Evolutionary conservation across 2,329 filamentous ascomycete genomes (phyloP).

Genomic region (Trichoderma brevicompactum): DNA sequence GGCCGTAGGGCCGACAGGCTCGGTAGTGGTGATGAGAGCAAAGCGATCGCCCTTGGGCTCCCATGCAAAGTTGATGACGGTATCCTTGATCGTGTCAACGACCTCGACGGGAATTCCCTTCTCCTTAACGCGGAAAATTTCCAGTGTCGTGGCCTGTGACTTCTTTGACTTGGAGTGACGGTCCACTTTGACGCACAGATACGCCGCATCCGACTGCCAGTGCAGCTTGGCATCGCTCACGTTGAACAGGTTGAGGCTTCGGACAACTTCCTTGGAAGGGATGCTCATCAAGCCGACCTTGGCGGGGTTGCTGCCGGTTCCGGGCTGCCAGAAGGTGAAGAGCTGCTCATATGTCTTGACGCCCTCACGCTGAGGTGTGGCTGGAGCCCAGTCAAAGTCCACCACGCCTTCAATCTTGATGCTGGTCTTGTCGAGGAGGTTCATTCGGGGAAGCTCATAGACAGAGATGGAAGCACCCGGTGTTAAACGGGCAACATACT

Average conservation of each 20-base stretch:
- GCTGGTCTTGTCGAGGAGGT: conserved; percentile 83
- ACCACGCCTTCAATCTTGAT: conserved; percentile 96
- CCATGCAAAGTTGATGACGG: conserved; percentile 99
- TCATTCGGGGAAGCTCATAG: conserved; percentile 89
- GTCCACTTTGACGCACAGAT: conserved; percentile 98
- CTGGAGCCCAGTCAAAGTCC: conserved; percentile 97
- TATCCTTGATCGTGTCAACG: conserved; percentile 96
- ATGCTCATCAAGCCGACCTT: conserved; percentile 97
- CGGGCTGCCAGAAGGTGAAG: conserved; percentile 98
- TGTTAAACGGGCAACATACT: conserved; percentile 91
- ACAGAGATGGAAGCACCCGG: conserved; percentile 88
- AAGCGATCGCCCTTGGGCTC: conserved; percentile 98
- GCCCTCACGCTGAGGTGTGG: conserved; percentile 78
- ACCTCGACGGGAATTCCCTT: conserved; percentile 99
- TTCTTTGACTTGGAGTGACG: conserved; percentile 99
- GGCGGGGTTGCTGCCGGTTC: conserved; percentile 96
- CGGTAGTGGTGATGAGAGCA: conserved; percentile 92
- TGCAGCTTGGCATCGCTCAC: conserved; percentile 97
- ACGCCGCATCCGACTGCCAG: conserved; percentile 94
- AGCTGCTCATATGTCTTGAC: conserved; percentile 94
- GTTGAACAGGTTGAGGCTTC: conserved; percentile 96
- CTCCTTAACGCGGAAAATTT: conserved; percentile 96
- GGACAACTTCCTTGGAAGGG: conserved; percentile 90
- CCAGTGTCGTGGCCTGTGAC: conserved; percentile 92
- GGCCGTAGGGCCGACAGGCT: conserved; percentile 75